Base-by-base conservation (phyloP, 495 filamentous ascomycete species). In the Pseudomonodictys pantanalensis region DNA sequence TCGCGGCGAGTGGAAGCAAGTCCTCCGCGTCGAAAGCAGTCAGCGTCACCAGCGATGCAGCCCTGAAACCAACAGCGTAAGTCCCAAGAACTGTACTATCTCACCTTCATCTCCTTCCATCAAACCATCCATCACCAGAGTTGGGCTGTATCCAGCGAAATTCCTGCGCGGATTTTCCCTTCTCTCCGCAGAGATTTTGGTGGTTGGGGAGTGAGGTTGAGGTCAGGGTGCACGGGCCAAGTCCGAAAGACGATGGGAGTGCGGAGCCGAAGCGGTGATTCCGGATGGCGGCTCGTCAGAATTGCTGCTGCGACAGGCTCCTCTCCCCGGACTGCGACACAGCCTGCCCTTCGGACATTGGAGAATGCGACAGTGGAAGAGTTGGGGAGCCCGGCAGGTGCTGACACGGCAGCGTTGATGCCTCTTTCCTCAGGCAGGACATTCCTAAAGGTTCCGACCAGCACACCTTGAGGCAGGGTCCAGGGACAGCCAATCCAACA, bases 281-380 rank as follows among this genome's bases (percentile, higher is more conserved):
- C n/a, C 43, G 56, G 47, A 43, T 15, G 24, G 24, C 45, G 49
- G 24, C 12, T 3, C 42, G 38, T 18, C 33, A 33, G 24, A 2
- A 18, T 59, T 23, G 22, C n/a, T n/a, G 52, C 25, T 51, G 56
- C 32, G 47, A 59, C 8, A 20, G 18, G 2, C 49, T 53, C 58
- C 58, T 47, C 41, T 60, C 54, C 26, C 58, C 49, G 58, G 50
- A 48, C 29, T 56, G 58, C 52, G 51, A 56, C 17, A 60, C 45
- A 42, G 24, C 20, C 7, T 33, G 43, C 43, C 33, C 41, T 20
- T 49, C 58, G 58, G 58, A 54, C 55, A 35, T 51, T 43, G 29
- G 35, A 22, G n/a, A 5, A 3, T 22, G 15, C 5, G 25, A 49
- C 12, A 29, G 18, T 26, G 43, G 44, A 35, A 29, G 50, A 56